phyloP scores from a whole-genome alignment of 2,329 filamentous ascomycete genomes.

The Claviceps purpurea region DNA sequence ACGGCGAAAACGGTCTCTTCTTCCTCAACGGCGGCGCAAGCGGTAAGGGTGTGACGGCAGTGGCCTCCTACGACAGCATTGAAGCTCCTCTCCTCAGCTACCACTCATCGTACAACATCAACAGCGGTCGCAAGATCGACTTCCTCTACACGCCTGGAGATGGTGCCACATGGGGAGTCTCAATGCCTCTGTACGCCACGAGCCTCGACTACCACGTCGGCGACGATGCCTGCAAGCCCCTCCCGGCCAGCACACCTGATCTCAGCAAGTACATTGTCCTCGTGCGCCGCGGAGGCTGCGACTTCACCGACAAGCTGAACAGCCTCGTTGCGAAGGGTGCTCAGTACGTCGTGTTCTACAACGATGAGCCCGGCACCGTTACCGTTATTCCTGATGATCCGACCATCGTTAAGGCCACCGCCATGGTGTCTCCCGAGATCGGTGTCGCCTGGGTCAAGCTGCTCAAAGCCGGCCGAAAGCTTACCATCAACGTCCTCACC shows the following conservation, averaged over 20 bases:
- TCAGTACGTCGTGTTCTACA: constrained; percentile 49
- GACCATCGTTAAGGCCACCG: constrained; percentile 16
- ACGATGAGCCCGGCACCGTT: constrained; percentile 28
- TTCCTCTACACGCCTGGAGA: background rate
- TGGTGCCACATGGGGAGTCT: constrained; percentile 6
- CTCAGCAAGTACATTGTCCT: constrained; percentile 40
- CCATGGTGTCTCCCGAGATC: constrained; percentile 26
- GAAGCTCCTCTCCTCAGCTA: constrained; percentile 23
- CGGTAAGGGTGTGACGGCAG: constrained; percentile 27
- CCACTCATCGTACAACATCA: constrained; percentile 22
- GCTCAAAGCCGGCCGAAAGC: constrained; percentile 24
- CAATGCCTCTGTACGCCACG: constrained; percentile 15
- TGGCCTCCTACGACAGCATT: constrained; percentile 29
- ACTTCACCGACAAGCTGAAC: background rate
- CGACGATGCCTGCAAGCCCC: constrained; percentile 16
- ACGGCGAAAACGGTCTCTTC: constrained; percentile 27
- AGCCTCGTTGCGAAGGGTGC: constrained; percentile 30
- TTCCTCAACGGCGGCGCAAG: constrained; percentile 24
- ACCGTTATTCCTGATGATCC: constrained; percentile 7
- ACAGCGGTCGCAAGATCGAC: constrained; percentile 2
- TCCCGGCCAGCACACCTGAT: constrained; percentile 35
- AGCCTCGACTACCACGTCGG: constrained; percentile 21
- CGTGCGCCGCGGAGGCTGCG: constrained; percentile 26
- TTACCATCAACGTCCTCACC: constrained; percentile 10
- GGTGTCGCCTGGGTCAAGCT: constrained; percentile 27